Conservation (phyloP, 2,329 filamentous ascomycete genomes). For the Torrubiella hemipterigena region DNA sequence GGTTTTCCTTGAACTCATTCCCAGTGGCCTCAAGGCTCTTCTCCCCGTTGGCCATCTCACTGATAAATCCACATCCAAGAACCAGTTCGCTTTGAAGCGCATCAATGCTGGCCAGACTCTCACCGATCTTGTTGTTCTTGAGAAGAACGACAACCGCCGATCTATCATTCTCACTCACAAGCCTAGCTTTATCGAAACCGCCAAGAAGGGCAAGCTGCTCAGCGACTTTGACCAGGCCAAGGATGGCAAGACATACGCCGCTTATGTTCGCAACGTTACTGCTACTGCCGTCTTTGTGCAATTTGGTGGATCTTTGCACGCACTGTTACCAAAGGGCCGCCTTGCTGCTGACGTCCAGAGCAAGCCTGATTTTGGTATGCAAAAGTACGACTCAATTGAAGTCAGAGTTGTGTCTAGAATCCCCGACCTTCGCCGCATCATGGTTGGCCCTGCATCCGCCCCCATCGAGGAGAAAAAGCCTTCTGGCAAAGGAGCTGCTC, state of each 20-base stretch:
- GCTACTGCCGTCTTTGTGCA: conserved; percentile 76
- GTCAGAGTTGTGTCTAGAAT: conserved; percentile 65
- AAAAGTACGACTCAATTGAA: conserved; percentile 62
- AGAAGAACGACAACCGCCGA: conserved; percentile 68
- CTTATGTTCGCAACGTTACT: conserved; percentile 79
- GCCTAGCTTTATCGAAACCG: conserved; percentile 65
- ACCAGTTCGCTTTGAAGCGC: conserved; percentile 62
- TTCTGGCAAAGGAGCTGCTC: conserved; percentile 18
- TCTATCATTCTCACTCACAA: conserved; percentile 73
- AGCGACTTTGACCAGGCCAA: conserved; percentile 58
- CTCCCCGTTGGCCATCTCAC: conserved; percentile 69
- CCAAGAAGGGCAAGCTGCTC: conserved; percentile 61
- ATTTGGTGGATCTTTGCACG: conserved; percentile 66
- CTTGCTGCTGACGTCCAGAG: conserved; percentile 58
- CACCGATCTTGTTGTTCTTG: conserved; percentile 71
- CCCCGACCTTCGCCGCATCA: conserved; percentile 54
- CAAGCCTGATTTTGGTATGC: conserved; percentile 66
- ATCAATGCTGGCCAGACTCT: conserved; percentile 77
- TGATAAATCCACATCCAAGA: conserved; percentile 74
- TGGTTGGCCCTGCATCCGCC: conserved; percentile 37
- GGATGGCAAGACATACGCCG: conserved; percentile 55
- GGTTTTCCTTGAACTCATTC: conserved; percentile 63
- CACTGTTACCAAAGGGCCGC: conserved; percentile 68
- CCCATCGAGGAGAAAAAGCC: conserved; percentile 30
- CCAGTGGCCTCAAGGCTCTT: conserved; percentile 63